These are phyloP conservation scores for Fusarium cyanostomum DNA, from an alignment of 2,329 filamentous ascomycete species.

Conservation along the genomic window DNA sequence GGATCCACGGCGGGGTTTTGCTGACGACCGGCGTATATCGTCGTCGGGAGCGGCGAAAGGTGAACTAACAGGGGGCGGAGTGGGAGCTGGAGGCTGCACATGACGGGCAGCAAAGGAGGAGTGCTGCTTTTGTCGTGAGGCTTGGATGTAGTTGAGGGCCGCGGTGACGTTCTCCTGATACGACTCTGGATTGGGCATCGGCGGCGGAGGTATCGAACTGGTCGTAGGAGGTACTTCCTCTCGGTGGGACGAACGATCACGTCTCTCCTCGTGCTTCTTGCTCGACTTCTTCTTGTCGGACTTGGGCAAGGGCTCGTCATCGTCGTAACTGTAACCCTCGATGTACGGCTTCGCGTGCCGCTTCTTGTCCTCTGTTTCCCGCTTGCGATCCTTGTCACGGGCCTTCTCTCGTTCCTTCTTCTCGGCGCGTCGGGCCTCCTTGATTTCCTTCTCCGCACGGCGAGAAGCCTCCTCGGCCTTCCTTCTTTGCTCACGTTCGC, in stretches of 20 bases:
- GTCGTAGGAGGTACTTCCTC: conserved; percentile 44
- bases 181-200: conserved; percentile 32
- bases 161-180: conserved; percentile 27
- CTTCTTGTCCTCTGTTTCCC: conserved; percentile 51
- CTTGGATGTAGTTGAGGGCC: conserved; percentile 46
- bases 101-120: conserved; percentile 37
- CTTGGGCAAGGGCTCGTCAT: conserved; percentile 40
- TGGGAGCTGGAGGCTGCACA: conserved; percentile 48
- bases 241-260: conserved; percentile 47
- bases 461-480: conserved; percentile 29
- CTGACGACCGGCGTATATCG: conserved; percentile 47
- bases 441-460: conserved; percentile 43
- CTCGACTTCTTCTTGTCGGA: conserved; percentile 53
- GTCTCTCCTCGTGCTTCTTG: conserved; percentile 52
- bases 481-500: conserved; percentile 20
- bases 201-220: conserved; percentile 32
- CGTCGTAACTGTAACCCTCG: conserved; percentile 47
- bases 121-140: conserved; percentile 45
- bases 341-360: conserved; percentile 48
- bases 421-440: conserved; percentile 47
- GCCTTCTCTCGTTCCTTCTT: conserved; percentile 50
- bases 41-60: conserved; percentile 46
- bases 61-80: conserved; percentile 47
- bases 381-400: conserved; percentile 52
- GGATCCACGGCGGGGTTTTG: conserved; percentile 48